A percentile compares a stretch with the other conserved stretches of the same genome.
These are phyloP conservation scores for Colletotrichum sp. DNA, from an alignment of 2,329 filamentous ascomycete genomes.

Conservation along the genomic window DNA sequence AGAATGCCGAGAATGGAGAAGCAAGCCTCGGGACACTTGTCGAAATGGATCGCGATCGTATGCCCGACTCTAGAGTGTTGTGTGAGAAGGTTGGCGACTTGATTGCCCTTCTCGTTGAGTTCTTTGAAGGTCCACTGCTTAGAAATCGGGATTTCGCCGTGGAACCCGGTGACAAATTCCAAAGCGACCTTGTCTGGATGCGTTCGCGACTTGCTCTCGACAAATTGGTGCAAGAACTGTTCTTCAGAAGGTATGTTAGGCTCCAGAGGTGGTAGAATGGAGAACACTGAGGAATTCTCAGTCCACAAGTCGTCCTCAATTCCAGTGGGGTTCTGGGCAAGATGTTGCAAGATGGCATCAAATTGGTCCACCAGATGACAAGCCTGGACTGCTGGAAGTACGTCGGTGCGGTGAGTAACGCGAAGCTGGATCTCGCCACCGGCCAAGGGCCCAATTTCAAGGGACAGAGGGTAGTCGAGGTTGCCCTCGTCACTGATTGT, in stretches of 20 bases:
- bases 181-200: conserved; percentile 70
- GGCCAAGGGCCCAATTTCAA: conserved; percentile 71
- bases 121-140: conserved; percentile 76
- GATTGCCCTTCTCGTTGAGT: conserved; percentile 73
- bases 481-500: conserved; percentile 68
- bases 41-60: conserved; percentile 79
- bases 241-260: conserved; percentile 61
- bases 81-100: conserved; percentile 69
- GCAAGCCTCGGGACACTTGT: conserved; percentile 84
- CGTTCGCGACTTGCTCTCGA: conserved; percentile 64
- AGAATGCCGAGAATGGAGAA: conserved; percentile 82
- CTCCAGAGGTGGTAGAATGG: conserved; percentile 67
- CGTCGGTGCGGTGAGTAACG: conserved; percentile 66
- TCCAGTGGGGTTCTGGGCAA: conserved; percentile 54
- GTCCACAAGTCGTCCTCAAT: conserved; percentile 41
- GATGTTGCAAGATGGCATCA: conserved; percentile 65
- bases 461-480: conserved; percentile 79
- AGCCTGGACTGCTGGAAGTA: conserved; percentile 74
- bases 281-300: conserved; percentile 52
- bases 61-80: conserved; percentile 54
- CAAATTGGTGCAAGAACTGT: conserved; percentile 75
- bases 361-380: conserved; percentile 71
- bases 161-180: conserved; percentile 71
- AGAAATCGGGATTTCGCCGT: conserved; percentile 46
- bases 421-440: conserved; percentile 60